Conservation (phyloP, 2,329 filamentous ascomycete genomes). For the Epichloe scottii region DNA sequence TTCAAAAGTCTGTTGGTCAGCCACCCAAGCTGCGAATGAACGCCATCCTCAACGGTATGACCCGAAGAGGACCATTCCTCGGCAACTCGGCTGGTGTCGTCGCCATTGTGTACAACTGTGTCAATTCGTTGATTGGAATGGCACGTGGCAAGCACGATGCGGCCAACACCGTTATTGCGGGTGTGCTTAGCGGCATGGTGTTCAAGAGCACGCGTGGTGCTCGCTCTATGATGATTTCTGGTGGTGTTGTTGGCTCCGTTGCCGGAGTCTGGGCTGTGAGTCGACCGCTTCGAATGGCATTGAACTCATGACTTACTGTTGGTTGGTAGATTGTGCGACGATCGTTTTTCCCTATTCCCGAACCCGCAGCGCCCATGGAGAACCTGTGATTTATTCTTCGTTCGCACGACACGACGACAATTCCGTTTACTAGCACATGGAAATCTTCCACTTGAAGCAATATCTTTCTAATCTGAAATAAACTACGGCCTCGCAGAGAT, state of each 20-base stretch:
- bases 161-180: conserved; percentile 76
- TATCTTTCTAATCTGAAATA: not conserved
- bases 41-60: conserved; percentile 88
- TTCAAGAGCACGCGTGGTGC: conserved; percentile 93
- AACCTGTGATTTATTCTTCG: conserved; percentile 15
- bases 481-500: conserved; percentile 1
- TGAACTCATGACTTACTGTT: conserved; percentile 1
- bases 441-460: not conserved
- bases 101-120: conserved; percentile 89
- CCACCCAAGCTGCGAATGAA: conserved; percentile 89
- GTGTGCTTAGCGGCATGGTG: conserved; percentile 77
- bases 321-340: conserved; percentile 23
- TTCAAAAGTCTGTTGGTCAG: conserved; percentile 62
- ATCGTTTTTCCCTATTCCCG: conserved; percentile 29
- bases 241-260: conserved; percentile 73
- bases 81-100: conserved; percentile 94
- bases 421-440: conserved; percentile 28
- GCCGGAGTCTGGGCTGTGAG: conserved; percentile 87
- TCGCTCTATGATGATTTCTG: conserved; percentile 88
- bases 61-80: conserved; percentile 81
- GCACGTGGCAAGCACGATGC: conserved; percentile 77
- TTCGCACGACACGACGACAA: conserved; percentile 8
- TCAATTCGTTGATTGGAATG: conserved; percentile 75
- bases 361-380: conserved; percentile 16
- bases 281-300: conserved; percentile 14